phyloP scores from a whole-genome alignment of 2,329 filamentous ascomycete genomes.

The Diaporthe citrichinensis region DNA sequence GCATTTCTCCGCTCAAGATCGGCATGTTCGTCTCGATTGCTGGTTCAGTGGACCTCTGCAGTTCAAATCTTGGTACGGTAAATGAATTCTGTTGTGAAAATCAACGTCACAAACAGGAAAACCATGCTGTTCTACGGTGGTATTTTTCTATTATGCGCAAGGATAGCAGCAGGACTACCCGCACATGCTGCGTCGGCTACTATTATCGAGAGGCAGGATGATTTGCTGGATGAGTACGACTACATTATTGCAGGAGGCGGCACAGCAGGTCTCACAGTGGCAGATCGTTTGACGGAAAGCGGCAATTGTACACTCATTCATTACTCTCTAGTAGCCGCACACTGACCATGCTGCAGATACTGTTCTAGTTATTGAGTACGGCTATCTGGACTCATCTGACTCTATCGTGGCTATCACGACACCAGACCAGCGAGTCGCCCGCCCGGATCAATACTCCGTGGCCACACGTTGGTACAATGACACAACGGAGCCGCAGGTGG shows the following conservation, averaged over 20 bases:
- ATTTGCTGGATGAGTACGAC: conserved; percentile 31
- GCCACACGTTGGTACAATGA: conserved; percentile 25
- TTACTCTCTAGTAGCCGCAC: background rate
- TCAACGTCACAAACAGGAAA: background rate
- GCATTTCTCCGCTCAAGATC: background rate
- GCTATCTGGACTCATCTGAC: conserved; percentile 26
- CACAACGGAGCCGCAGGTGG: conserved; percentile 23
- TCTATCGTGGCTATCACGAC: conserved; percentile 18
- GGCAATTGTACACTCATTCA: background rate
- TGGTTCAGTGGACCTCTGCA: background rate
- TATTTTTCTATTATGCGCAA: background rate
- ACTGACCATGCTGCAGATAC: conserved; percentile 10
- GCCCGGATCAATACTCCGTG: conserved; percentile 17
- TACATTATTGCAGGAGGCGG: conserved; percentile 35
- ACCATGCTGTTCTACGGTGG: conserved; percentile 6
- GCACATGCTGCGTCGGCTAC: conserved; percentile 22
- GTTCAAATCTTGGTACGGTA: conserved; percentile 4
- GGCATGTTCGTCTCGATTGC: background rate
- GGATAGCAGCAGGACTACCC: conserved; percentile 4
- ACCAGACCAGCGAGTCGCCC: background rate
- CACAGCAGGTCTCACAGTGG: conserved; percentile 32
- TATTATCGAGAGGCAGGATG: conserved; percentile 27
- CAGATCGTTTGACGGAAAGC: conserved; percentile 21
- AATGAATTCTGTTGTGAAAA: background rate
- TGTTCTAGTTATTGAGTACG: conserved; percentile 24